Evolutionary conservation across 1,139 yeast genomes (phyloP), one percentile per base, ranked within the genome.

Genomic region (Yamadazyma conglobata): DNA sequence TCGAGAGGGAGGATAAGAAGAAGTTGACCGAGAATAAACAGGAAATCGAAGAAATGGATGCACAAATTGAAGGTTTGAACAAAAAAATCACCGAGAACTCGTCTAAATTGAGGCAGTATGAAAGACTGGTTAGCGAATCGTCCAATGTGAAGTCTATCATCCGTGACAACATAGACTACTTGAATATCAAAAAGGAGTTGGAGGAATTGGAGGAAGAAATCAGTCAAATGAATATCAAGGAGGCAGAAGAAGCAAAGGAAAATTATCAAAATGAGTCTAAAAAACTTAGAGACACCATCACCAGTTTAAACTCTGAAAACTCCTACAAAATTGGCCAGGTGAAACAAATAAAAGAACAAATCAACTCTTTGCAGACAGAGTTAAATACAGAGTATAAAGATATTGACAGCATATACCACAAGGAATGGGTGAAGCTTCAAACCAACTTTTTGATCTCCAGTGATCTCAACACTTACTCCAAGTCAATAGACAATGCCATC

Each of bases 401-500:
- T 42, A 76, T 89, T 10, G 81, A 81, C 34, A 60, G 64, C 19
- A 62, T 62, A 15, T 87, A 82, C 50, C 79, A 78, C 29, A 68
- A 71, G 35, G 93, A 86, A 42, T 78, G 87, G 73, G 76, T 88
- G 16, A 77, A 77, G 46, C 63, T 88, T 22, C 91, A 86, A 45
- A 82, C 95, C 0, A 82, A 82, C 37, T 56, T 79, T 20, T 71
- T 86, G 28, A 84, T 87, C n/a, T 80, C 86, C 6, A 87, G 84
- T 36, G 99, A 93, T 58, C 64, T 93, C 30, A 81, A 72, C 13
- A 82, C 84, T 1, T 88, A 88, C 49, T 75, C 88, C 9, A 85
- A 79, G 45, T 95, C 96, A 0, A 66, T 93, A 30, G 98, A 93
- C 48, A 77, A 77, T 44, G 96, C 97, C 0, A 89, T 93, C 30